These are phyloP conservation scores for Hypomontagnella monticulosa DNA, from an alignment of 495 filamentous ascomycete species.

Conservation along the genomic window DNA sequence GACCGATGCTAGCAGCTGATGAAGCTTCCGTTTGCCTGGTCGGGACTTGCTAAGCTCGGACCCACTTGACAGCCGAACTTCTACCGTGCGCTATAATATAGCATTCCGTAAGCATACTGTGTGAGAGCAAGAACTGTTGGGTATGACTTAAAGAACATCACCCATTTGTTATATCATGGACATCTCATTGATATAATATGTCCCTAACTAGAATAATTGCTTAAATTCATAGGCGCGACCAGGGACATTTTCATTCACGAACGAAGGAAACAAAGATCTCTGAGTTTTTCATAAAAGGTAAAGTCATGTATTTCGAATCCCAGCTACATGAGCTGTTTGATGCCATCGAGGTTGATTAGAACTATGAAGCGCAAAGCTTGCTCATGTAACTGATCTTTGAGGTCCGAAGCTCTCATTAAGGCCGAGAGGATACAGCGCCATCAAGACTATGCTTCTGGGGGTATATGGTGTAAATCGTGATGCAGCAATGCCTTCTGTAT, in stretches of 20 bases:
- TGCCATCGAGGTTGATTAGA: slow-evolving; percentile 15
- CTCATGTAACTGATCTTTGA: slow-evolving; percentile 33
- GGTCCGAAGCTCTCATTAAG: slow-evolving; percentile 7
- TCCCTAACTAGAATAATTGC: no score
- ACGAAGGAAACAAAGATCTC: no score
- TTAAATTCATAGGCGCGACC: no score
- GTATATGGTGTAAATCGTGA: slow-evolving; percentile 42
- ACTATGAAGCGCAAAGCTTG: slow-evolving; percentile 18
- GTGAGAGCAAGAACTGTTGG: no score
- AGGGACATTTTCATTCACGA: no score
- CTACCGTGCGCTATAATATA: slow-evolving; percentile 6
- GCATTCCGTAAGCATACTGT: no score
- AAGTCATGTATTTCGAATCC: slow-evolving; percentile 10
- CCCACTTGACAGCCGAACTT: slow-evolving; percentile 24
- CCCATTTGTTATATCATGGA: no score
- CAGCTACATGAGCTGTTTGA: slow-evolving; percentile 14
- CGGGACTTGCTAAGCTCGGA: slow-evolving; percentile 18
- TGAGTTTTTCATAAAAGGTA: neutral
- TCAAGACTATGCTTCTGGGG: slow-evolving; percentile 35
- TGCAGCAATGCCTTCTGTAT: slow-evolving; percentile 12
- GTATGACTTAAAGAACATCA: no score
- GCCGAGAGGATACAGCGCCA: slow-evolving; percentile 14
- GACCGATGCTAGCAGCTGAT: slow-evolving; percentile 33
- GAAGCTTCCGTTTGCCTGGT: slow-evolving; percentile 43
- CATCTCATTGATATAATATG: no score